Evolutionary conservation across 1,284 basidiomycete genomes (phyloP).

Genomic region (Irpex sp.): DNA sequence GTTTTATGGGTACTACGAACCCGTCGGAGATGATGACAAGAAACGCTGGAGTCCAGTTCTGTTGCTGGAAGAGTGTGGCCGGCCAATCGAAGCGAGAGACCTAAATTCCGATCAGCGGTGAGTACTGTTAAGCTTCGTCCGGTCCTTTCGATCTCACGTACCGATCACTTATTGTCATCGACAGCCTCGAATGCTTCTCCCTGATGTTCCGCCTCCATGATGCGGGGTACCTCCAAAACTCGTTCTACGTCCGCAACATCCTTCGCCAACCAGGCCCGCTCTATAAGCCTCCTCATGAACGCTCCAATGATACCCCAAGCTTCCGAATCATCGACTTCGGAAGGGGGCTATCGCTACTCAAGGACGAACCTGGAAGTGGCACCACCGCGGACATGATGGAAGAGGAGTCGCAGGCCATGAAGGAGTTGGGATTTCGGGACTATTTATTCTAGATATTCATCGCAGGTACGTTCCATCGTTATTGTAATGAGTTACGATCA

Average conservation of each 20-base stretch:
- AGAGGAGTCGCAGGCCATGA: too few species aligned
- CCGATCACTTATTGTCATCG: not conserved
- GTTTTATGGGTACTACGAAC: slow-evolving; percentile 49
- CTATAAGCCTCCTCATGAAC: slow-evolving; percentile 21
- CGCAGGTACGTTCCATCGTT: too few species aligned
- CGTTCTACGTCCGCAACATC: slow-evolving; percentile 41
- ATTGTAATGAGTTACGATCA: too few species aligned
- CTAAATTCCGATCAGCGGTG: slow-evolving; percentile 33
- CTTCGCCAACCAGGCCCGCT: slow-evolving; percentile 42
- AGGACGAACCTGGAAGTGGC: too few species aligned
- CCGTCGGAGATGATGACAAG: slow-evolving; percentile 16
- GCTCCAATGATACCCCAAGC: slow-evolving; percentile 25
- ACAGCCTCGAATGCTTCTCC: slow-evolving; percentile 33
- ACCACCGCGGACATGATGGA: too few species aligned
- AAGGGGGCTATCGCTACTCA: slow-evolving; percentile 6
- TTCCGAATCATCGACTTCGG: slow-evolving; percentile 54
- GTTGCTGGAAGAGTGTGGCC: slow-evolving; percentile 47
- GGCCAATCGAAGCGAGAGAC: slow-evolving; percentile 22
- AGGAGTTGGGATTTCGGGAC: too few species aligned
- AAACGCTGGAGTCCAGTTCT: slow-evolving; percentile 36
- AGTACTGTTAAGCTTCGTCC: slow-evolving; percentile 1
- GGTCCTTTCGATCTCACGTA: too few species aligned
- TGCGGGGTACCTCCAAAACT: slow-evolving; percentile 38
- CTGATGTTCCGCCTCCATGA: slow-evolving; percentile 38
- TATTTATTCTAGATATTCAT: too few species aligned